Percentiles rank a stretch among this genome's conserved stretches.
Conservation (phyloP, 768 basidiomycete species). For the Hygrocybe coccinea region DNA sequence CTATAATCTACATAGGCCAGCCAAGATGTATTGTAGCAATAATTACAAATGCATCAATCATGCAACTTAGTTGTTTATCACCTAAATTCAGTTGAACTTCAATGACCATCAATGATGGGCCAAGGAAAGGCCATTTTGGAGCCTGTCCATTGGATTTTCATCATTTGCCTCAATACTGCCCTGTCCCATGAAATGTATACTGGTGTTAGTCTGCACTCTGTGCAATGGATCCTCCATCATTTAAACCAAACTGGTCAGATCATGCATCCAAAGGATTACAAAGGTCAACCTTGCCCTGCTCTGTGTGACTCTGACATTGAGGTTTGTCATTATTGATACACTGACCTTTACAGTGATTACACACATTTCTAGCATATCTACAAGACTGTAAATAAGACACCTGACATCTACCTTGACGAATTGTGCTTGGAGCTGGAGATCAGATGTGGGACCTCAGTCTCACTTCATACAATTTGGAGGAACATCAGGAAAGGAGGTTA, state of each 20-base stretch:
- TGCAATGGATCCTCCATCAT: background rate
- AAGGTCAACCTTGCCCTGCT: no score
- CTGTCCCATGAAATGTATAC: background rate
- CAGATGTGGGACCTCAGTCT: conserved; percentile 11
- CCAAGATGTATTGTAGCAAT: no score
- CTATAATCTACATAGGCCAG: no score
- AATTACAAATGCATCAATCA: no score
- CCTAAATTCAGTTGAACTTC: no score
- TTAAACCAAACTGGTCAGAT: background rate
- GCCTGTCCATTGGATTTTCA: no score
- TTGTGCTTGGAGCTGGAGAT: conserved; percentile 14
- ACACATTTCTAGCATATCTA: background rate
- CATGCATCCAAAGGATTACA: background rate
- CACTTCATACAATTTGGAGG: conserved; percentile 13
- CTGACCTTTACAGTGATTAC: background rate
- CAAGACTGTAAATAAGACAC: background rate
- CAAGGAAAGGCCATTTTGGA: no score
- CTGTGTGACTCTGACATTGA: background rate
- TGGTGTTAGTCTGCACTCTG: background rate
- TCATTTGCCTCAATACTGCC: background rate
- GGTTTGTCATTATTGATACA: background rate
- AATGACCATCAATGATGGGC: no score
- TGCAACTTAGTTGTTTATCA: no score
- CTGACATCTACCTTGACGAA: conserved; percentile 16
- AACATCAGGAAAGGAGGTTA: conserved; percentile 15